phyloP scores from a whole-genome alignment of 2,329 filamentous ascomycete species.

The Triangularia setosa region DNA sequence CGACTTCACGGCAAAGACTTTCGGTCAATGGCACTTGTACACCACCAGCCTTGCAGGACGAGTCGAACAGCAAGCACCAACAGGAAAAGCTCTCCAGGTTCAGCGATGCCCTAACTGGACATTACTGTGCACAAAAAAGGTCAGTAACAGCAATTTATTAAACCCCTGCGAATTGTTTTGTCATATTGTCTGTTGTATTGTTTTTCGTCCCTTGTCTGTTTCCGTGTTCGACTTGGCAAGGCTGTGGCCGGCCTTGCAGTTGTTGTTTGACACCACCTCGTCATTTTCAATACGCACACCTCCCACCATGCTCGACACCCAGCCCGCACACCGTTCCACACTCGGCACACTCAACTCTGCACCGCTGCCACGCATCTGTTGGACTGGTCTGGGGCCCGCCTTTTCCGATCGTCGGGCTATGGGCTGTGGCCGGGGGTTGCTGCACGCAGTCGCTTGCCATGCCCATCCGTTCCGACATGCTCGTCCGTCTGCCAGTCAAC shows the following conservation, averaged over 20 bases:
- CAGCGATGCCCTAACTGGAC: neutral
- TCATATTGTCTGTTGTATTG: constrained; percentile 20
- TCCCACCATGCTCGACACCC: neutral
- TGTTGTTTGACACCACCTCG: neutral
- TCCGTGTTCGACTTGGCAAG: constrained; percentile 10
- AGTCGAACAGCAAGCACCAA: neutral
- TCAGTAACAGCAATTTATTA: neutral
- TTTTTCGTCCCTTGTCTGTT: constrained; percentile 12
- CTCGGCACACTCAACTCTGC: neutral
- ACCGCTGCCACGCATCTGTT: constrained; percentile 13
- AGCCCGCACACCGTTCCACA: neutral
- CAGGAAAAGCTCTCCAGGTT: neutral
- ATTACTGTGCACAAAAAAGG: neutral
- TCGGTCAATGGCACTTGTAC: neutral
- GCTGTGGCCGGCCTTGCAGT: constrained; percentile 6
- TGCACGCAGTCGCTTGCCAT: constrained; percentile 19
- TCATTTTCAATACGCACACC: neutral
- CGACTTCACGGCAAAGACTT: neutral
- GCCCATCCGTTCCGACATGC: constrained; percentile 3
- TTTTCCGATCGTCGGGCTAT: constrained; percentile 18
- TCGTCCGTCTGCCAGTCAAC: constrained; percentile 5
- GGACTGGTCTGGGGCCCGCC: constrained; percentile 7
- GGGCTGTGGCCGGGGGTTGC: constrained; percentile 12
- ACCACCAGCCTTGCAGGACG: neutral
- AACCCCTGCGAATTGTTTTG: constrained; percentile 4